Evolutionary conservation across 2,329 filamentous ascomycete species (phyloP), one percentile per base, ranked within the genome.

Genomic region (Ploettnerulaceae sp.): DNA sequence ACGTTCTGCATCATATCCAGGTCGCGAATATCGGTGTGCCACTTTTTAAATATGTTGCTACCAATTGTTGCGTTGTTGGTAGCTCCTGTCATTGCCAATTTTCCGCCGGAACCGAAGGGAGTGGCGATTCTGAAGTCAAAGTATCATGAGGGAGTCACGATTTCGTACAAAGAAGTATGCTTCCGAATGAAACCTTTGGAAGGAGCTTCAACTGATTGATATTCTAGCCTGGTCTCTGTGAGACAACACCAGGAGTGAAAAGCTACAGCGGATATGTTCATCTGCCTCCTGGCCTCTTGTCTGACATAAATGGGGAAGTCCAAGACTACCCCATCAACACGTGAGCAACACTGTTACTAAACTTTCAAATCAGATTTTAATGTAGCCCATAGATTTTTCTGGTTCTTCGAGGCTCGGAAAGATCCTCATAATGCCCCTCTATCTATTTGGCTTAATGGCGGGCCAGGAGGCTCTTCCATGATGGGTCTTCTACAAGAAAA

Each of bases 401-500:
- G 71, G 70, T 74, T 74, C 59, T 75, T 76, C 55, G 73, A 75
- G 51, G 68, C 73, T 6, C 65, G 73, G 40, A 66, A 70, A 28
- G 64, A 74, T 45, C 71, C 73, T 3, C 54, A 62, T 4, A 62
- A 67, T 5, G 72, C 72, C 15, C 71, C 71, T 0, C 57, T 75
- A 32, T 76, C 73, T 0, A 59, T 75, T 2, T 77, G 74, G 74
- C 62, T 77, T 41, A 76, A 76, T 47, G 74, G 74, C 15, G 74
- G 73, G 0, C 73, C 73, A 0, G 76, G 77, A 1, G 69, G 65
- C 12, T 71, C 73, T 49, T 75, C 71, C 7, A 65, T 80, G 58
- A 74, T 79, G 51, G 59, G 54, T 25, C 49, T 34, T 24, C 45
- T 17, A 14, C 34, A 57, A 48, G 64, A 67, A 57, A 60, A 67